Percentiles rank a stretch among this genome's conserved stretches.
These are phyloP conservation scores for Thelephora terrestris DNA, from an alignment of 1,284 basidiomycete genomes.

Conservation along the genomic window DNA sequence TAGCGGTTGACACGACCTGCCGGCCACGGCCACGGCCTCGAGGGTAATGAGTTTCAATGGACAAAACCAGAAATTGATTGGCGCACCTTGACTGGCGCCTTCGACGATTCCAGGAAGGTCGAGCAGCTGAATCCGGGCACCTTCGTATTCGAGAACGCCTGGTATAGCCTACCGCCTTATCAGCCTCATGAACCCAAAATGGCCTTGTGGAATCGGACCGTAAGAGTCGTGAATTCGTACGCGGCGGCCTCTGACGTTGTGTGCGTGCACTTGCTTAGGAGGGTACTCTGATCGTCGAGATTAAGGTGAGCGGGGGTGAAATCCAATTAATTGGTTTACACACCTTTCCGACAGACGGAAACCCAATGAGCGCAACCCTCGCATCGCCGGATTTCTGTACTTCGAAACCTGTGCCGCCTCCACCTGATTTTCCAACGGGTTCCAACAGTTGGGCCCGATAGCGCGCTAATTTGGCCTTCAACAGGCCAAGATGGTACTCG, in stretches of 20 bases:
- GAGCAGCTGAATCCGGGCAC: conserved; percentile 86
- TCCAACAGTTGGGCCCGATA: conserved; percentile 88
- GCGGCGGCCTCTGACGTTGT: conserved; percentile 85
- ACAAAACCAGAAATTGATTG: not conserved
- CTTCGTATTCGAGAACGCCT: conserved; percentile 89
- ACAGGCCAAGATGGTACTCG: conserved; percentile 77
- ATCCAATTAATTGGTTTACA: conserved; percentile 4
- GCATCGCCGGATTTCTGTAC: conserved; percentile 94
- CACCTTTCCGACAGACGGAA: conserved; percentile 90
- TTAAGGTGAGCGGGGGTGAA: conserved; percentile 4
- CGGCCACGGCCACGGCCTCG: conserved; percentile 76
- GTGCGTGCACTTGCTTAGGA: conserved; percentile 87
- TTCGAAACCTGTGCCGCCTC: conserved; percentile 83
- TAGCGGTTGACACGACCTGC: conserved; percentile 91
- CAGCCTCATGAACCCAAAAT: not conserved
- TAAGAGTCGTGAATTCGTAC: conserved; percentile 94
- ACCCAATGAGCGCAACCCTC: conserved; percentile 87
- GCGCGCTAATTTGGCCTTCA: conserved; percentile 87
- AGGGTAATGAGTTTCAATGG: not conserved
- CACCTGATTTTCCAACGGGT: conserved; percentile 72
- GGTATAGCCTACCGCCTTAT: conserved; percentile 65
- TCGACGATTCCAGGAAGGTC: conserved; percentile 98
- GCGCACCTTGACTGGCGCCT: conserved; percentile 77
- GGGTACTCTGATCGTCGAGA: conserved; percentile 56
- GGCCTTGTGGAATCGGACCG: conserved; percentile 34